Evolutionary conservation across 1,284 basidiomycete species (phyloP).

Genomic region (Xerocomus amazonicus): DNA sequence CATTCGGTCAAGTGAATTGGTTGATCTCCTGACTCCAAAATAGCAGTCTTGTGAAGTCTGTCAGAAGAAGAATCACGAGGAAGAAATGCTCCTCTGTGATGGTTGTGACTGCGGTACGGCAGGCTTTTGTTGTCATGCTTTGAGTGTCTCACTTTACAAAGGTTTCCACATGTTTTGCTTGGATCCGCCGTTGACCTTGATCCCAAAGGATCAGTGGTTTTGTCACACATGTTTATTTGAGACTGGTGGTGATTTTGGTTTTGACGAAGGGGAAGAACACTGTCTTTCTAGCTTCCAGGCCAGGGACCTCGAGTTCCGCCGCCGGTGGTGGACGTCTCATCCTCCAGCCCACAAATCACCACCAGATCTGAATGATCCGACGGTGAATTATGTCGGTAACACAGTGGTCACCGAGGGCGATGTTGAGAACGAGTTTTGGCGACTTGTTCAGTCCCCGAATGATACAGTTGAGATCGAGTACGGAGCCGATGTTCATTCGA

Average conservation of each 20-base stretch:
- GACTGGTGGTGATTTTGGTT: constrained; percentile 97
- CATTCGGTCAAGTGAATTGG: constrained; percentile 8
- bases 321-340: constrained; percentile 84
- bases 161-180: constrained; percentile 98
- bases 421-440: constrained; percentile 96
- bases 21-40: constrained; percentile 20
- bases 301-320: constrained; percentile 85
- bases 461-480: constrained; percentile 99
- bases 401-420: constrained; percentile 80
- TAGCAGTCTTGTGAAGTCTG: constrained; percentile 79
- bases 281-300: constrained; percentile 89
- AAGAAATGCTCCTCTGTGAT: constrained; percentile 94
- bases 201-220: constrained; percentile 95
- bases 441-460: constrained; percentile 82
- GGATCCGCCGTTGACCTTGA: constrained; percentile 79
- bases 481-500: constrained; percentile 97
- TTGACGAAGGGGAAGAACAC: constrained; percentile 98
- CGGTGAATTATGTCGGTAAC: constrained; percentile 59
- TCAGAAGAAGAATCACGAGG: constrained; percentile 80
- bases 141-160: constrained; percentile 34
- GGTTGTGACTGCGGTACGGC: constrained; percentile 90
- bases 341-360: constrained; percentile 43
- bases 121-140: constrained; percentile 10
- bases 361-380: constrained; percentile 43
- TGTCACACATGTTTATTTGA: constrained; percentile 91